Conservation (phyloP, 2,329 filamentous ascomycete genomes). For the Ophiostoma quercus region DNA sequence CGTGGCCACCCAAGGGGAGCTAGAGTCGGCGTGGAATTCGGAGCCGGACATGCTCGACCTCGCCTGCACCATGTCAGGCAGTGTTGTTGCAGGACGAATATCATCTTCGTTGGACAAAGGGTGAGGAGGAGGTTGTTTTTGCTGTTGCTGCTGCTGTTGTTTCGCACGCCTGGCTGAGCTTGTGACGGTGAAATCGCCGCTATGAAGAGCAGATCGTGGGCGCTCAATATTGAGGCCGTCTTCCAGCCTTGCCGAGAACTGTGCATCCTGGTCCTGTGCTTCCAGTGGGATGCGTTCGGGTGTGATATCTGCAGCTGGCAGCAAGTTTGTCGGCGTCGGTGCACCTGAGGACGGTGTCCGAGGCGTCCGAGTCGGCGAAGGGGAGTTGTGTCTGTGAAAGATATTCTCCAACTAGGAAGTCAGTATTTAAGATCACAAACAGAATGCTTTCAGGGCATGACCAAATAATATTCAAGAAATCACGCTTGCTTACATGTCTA, state of each 20-base stretch:
- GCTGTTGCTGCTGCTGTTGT: not conserved
- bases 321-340: conserved; percentile 33
- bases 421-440: not conserved
- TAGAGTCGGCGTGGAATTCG: conserved; percentile 25
- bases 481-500: conserved; percentile 48
- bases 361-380: conserved; percentile 37
- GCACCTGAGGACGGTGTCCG: conserved; percentile 36
- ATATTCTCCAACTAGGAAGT: conserved; percentile 39
- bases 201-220: conserved; percentile 70
- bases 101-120: not conserved
- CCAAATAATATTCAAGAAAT: not conserved
- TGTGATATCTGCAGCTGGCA: conserved; percentile 46
- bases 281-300: conserved; percentile 39
- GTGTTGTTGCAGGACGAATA: conserved; percentile 9
- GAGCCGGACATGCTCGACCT: conserved; percentile 3
- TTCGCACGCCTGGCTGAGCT: not conserved
- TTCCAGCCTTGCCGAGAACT: conserved; percentile 42
- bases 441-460: not conserved
- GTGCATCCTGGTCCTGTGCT: conserved; percentile 32
- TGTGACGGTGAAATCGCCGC: conserved; percentile 57
- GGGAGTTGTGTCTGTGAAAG: conserved; percentile 33
- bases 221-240: conserved; percentile 66
- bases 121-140: not conserved
- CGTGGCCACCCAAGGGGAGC: conserved; percentile 48
- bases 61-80: not conserved